Percentiles rank a stretch among this genome's conserved stretches.
These are phyloP conservation scores for Boletus rubescentipes DNA, from an alignment of 768 basidiomycete species.

Conservation along the genomic window DNA sequence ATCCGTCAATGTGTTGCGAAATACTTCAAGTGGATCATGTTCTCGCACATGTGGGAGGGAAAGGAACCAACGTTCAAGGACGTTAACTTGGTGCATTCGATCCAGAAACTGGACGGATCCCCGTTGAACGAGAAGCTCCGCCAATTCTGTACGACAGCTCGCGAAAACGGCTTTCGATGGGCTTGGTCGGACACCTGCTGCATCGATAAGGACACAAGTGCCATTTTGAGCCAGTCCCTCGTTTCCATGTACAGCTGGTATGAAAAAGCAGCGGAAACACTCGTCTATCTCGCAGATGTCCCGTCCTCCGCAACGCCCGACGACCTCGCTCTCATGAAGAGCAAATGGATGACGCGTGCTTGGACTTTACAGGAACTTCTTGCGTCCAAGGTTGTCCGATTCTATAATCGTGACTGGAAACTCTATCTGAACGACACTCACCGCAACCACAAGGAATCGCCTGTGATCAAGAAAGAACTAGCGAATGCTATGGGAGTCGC, in stretches of 20 bases:
- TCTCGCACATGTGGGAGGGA: background rate
- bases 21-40: background rate
- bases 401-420: conserved; percentile 10
- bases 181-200: background rate
- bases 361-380: conserved; percentile 17
- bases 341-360: conserved; percentile 8
- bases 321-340: background rate
- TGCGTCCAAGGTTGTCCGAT: conserved; percentile 9
- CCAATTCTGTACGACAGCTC: background rate
- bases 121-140: background rate
- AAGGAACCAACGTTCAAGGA: background rate
- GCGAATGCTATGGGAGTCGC: conserved; percentile 4
- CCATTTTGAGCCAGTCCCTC: background rate
- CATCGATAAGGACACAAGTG: background rate
- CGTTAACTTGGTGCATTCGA: background rate
- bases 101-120: background rate
- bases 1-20: background rate
- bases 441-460: conserved; percentile 11
- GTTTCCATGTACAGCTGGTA: background rate
- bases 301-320: background rate
- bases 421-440: conserved; percentile 4
- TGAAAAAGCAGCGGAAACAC: background rate
- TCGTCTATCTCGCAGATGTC: background rate
- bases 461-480: conserved; percentile 8
- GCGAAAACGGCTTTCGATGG: background rate